Base-by-base conservation (phyloP, 371 early-diverging fungal genomes). In the Apophysomyces variabilis region DNA sequence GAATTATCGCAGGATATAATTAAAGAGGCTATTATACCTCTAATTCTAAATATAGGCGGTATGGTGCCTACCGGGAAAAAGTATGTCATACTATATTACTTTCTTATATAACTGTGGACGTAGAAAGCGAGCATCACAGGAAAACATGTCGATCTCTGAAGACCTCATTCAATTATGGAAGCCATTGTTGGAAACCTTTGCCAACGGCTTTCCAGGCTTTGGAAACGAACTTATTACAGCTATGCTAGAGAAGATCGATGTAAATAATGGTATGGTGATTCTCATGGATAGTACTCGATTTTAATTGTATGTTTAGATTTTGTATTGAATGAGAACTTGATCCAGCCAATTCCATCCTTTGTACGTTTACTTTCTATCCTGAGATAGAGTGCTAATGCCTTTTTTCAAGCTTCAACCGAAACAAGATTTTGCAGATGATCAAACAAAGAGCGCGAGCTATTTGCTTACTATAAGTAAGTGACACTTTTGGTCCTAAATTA, bases 21-120 rank as follows among this genome's bases (percentile, higher is more conserved):
- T 5, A 60, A 58, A 21, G 66, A 66, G 18, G 67, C 64, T n/a
- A 45, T 77, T 4, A 65, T 84, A 21, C 73, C 80, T 0, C 45
- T 77, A 8, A 56, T 84, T n/a, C 54, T 84, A n/a, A 71, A 75
- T 12, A 56, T 67, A 0, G 84, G 84, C n/a, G 73, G 76, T 32
- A 64, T 84, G 38, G 75, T 81, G 0, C 84, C 84, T n/a, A 61
- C 69, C 16, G 71, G 75, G 5, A 85, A 82, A 70, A 77, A 74
- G 78, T 76, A 74, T 68, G 69, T 35, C 16, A 8, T 7, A 5
- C 13, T 41, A 26, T 13, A 35, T 21, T 0, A 35, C 4, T 41
- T 14, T 35, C 11, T 7, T 8, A 41, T 57, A 43, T 47, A 38
- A 59, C 12, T 38, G 5, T 5, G 36, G 5, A 46, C 18, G 36